Evolutionary conservation across 179 eudicot genomes (phyloP).

Genomic region (Silene noctiflora): DNA sequence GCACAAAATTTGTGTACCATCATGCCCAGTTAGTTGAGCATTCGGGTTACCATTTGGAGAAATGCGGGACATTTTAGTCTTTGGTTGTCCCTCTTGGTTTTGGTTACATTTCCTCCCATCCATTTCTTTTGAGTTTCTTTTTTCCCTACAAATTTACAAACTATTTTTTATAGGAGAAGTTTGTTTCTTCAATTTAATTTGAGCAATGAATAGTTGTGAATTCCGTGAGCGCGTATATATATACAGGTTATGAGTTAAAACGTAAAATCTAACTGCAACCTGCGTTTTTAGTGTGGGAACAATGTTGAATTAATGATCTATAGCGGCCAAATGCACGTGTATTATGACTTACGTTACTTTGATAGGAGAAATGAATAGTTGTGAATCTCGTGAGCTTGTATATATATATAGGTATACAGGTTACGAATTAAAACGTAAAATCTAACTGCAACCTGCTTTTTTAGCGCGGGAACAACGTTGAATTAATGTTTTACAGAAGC

Average conservation of each 20-base stretch:
- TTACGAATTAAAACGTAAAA: neutral
- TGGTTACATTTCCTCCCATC: slow-evolving; percentile 4
- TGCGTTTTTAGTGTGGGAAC: no score
- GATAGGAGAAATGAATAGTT: neutral
- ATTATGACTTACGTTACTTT: neutral
- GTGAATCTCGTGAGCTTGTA: neutral
- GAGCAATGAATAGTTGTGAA: no score
- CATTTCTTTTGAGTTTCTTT: neutral
- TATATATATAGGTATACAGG: neutral
- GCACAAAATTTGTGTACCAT: neutral
- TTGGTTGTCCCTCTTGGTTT: neutral
- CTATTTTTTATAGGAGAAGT: no score
- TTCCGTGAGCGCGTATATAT: no score
- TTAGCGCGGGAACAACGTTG: neutral
- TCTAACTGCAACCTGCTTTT: no score
- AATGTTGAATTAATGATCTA: no score
- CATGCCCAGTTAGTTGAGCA: neutral
- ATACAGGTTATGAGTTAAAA: no score
- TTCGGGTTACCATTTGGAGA: neutral
- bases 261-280: no score
- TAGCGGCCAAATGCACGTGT: no score
- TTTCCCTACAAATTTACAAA: neutral
- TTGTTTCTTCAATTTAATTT: no score
- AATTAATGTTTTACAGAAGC: neutral
- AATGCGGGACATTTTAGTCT: neutral